Conservation (phyloP, 805 yeast genomes). For the Candida sonorensis region DNA sequence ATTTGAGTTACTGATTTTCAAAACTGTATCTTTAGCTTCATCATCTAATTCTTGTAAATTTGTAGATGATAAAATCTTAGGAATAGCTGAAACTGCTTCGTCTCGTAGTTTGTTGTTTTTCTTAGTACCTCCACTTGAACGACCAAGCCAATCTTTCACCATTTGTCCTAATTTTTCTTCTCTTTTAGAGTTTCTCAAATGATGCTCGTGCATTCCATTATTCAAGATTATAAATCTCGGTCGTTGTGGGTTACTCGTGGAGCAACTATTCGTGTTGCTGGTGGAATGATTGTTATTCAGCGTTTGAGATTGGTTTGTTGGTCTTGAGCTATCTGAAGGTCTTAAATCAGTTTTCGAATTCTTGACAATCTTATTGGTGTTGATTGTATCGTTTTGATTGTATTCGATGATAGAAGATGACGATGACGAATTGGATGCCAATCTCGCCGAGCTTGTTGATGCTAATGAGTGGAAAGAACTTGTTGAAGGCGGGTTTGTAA, state of each 20-base stretch:
- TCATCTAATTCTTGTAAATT: constrained; percentile 22
- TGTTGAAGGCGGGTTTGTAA: too few relatives aligned
- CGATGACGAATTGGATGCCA: constrained; percentile 1
- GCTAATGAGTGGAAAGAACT: too few relatives aligned
- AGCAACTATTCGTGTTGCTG: too few relatives aligned
- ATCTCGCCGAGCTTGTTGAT: too few relatives aligned
- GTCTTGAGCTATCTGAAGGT: too few relatives aligned
- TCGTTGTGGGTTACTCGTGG: too few relatives aligned
- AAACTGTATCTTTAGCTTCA: constrained; percentile 21
- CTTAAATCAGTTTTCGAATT: too few relatives aligned
- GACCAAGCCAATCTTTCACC: constrained; percentile 58
- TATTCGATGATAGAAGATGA: too few relatives aligned
- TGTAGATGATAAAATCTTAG: constrained; percentile 44
- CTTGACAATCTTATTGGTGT: too few relatives aligned
- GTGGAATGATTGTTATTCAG: too few relatives aligned
- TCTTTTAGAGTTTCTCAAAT: constrained; percentile 64
- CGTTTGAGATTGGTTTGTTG: too few relatives aligned
- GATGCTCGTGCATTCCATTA: constrained; percentile 77
- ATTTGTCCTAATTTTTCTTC: constrained; percentile 71
- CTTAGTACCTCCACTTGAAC: neutral
- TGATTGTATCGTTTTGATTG: too few relatives aligned
- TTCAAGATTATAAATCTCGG: constrained; percentile 25
- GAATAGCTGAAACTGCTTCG: constrained; percentile 69
- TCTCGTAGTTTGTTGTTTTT: constrained; percentile 41
- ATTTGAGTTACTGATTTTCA: constrained; percentile 17